phyloP scores from a whole-genome alignment of 441 rosid species.

The Pelargonium myrrhifolium region DNA sequence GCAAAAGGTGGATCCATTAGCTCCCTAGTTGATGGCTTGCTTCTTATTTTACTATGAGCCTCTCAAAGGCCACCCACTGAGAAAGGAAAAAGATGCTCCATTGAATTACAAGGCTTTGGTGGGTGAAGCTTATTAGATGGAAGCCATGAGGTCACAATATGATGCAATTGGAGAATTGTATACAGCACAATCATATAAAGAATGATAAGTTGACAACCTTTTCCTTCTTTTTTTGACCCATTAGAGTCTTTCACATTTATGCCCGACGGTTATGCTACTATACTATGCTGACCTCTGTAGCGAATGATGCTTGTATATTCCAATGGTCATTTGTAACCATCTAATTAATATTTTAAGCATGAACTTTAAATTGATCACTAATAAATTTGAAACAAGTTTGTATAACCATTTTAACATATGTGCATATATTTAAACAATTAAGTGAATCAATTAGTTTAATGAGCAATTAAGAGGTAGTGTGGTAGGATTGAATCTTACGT shows the following conservation, averaged over 20 bases:
- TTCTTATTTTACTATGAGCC: slow-evolving; percentile 1
- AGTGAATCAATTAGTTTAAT: neutral
- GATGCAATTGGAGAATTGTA: neutral
- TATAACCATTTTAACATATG: neutral
- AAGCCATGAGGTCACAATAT: no score
- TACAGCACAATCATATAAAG: neutral
- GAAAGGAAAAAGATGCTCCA: slow-evolving; percentile 2
- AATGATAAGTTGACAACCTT: slow-evolving; percentile 1
- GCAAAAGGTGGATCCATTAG: neutral
- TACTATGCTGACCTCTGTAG: neutral
- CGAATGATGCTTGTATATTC: neutral
- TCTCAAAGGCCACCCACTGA: neutral
- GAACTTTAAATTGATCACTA: no score
- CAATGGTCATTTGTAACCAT: no score
- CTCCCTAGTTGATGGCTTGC: neutral
- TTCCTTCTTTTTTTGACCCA: neutral
- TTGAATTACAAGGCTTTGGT: neutral
- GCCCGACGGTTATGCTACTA: neutral
- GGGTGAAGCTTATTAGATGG: neutral
- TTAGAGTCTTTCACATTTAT: neutral
- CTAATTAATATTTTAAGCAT: no score
- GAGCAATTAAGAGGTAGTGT: no score
- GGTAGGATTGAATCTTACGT: no score
- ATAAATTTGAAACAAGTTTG: no score
- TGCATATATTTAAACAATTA: neutral